Percentiles rank a stretch among this genome's conserved stretches.
Conservation (phyloP, 495 filamentous ascomycete genomes). For the Rhizodiscina lignyota region DNA sequence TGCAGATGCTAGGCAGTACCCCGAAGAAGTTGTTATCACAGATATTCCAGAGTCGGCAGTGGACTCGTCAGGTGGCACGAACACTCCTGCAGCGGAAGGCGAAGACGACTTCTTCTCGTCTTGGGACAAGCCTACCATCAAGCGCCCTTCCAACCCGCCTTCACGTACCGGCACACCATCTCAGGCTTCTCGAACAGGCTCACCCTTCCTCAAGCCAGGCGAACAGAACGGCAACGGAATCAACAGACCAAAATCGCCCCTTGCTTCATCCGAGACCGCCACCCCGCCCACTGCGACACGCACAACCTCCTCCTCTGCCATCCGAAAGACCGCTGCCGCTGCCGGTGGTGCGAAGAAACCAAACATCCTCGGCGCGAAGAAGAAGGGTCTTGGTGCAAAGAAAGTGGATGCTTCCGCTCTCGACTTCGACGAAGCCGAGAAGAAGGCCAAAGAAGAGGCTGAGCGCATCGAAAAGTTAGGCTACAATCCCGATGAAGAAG, state of each 20-base stretch:
- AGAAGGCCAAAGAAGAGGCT: conserved; percentile 92
- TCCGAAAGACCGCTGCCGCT: conserved; percentile 48
- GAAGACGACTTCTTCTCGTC: conserved; percentile 97
- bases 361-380: conserved; percentile 81
- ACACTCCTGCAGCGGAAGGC: conserved; percentile 57
- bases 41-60: conserved; percentile 44
- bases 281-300: conserved; percentile 46
- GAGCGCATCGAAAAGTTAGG: conserved; percentile 94
- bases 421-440: conserved; percentile 94
- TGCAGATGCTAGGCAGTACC: conserved; percentile 67
- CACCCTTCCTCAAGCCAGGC: conserved; percentile 64
- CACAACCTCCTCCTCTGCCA: conserved; percentile 53
- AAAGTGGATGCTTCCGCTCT: conserved; percentile 61
- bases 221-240: conserved; percentile 47
- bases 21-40: conserved; percentile 70
- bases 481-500: conserved; percentile 85
- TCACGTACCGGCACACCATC: conserved; percentile 82
- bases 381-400: conserved; percentile 81
- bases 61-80: conserved; percentile 36
- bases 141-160: conserved; percentile 84
- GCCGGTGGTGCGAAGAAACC: conserved; percentile 44
- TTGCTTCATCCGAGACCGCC: conserved; percentile 32
- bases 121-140: conserved; percentile 96
- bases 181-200: conserved; percentile 63
- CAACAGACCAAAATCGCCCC: conserved; percentile 63